Conservation (phyloP, 345 rosid species). For the Capsella bursapastoris region DNA sequence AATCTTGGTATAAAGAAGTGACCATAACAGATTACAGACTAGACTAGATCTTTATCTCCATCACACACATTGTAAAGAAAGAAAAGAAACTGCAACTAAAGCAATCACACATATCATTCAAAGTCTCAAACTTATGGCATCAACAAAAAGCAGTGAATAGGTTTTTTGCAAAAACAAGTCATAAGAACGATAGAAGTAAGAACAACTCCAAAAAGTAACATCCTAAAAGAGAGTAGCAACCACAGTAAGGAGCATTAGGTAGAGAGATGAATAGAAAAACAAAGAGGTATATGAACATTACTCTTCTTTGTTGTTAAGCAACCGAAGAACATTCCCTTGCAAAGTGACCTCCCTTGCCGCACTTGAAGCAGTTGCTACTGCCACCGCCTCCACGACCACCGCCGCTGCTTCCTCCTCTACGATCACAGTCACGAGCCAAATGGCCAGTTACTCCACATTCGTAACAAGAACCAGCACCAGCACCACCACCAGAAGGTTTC, state of each 20-base stretch:
- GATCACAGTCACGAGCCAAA: slow-evolving; percentile 52
- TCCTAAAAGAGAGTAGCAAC: slow-evolving; percentile 26
- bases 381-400: slow-evolving; percentile 35
- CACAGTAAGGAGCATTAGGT: slow-evolving; percentile 19
- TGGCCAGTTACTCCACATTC: slow-evolving; percentile 48
- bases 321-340: slow-evolving; percentile 55
- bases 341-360: slow-evolving; percentile 58
- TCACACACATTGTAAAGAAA: not conserved
- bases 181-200: not conserved
- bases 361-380: slow-evolving; percentile 47
- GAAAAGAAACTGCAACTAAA: slow-evolving; percentile 1
- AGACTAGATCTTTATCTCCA: not conserved
- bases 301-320: slow-evolving; percentile 39
- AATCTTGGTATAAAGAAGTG: not conserved
- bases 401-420: slow-evolving; percentile 33
- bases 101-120: slow-evolving; percentile 39
- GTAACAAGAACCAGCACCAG: slow-evolving; percentile 42
- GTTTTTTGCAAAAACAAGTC: slow-evolving; percentile 10
- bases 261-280: slow-evolving; percentile 1
- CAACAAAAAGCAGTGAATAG: slow-evolving; percentile 30
- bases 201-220: slow-evolving; percentile 21
- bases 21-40: not conserved
- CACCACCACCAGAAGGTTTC: slow-evolving; percentile 38
- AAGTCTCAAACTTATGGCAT: slow-evolving; percentile 27
- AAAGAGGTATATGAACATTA: slow-evolving; percentile 40